Base-by-base conservation (phyloP, 2,329 filamentous ascomycete species). In the Penicillium sp. region DNA sequence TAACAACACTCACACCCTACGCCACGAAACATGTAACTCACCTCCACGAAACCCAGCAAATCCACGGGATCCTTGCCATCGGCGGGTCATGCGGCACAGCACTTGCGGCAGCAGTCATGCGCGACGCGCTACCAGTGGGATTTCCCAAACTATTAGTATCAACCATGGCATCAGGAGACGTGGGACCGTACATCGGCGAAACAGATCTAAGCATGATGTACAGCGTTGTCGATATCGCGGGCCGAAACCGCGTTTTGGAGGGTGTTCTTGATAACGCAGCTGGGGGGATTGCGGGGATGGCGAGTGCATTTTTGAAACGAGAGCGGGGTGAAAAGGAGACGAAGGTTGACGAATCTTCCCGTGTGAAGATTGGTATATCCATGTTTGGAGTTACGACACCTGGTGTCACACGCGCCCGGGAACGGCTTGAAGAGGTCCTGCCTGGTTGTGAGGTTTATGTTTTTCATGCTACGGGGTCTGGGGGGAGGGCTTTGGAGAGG, bases 351-450 rank as follows among this genome's bases (percentile, higher is more conserved):
- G 79, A 54, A 75, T 50, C 34, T 11, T 43, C 25, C 2, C 27
- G 27, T 7, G 21, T 34, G 5, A 40, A 16, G 15, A 76, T 90
- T 7, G 87, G 81, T 0, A 81, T 90, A 25, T 89, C 87, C 2
- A 90, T 90, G 87, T 90, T 90, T 66, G 87, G 88, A 2, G 87
- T 90, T 7, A 91, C 88, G 0, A 90, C 87, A 0, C 86, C 87
- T 0, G 83, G 82, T 11, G 87, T 86, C 0, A 82, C 86, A 46
- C 72, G 70, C 1, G 81, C 87, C 2, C 79, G 85, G 0, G 63
- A 70, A 1, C 71, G 81, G 45, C 76, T 89, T 0, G 77, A 83
- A 50, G 59, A 70, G 1, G 70, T 73, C 3, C 25, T 48, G 2
- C 72, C 78, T 52, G 67, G 68, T 2, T 78, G 83, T 49, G 87